Percentiles rank a stretch among this genome's conserved stretches.
phyloP scores from a whole-genome alignment of 2,329 filamentous ascomycete species.

The Diaporthe vaccinii region DNA sequence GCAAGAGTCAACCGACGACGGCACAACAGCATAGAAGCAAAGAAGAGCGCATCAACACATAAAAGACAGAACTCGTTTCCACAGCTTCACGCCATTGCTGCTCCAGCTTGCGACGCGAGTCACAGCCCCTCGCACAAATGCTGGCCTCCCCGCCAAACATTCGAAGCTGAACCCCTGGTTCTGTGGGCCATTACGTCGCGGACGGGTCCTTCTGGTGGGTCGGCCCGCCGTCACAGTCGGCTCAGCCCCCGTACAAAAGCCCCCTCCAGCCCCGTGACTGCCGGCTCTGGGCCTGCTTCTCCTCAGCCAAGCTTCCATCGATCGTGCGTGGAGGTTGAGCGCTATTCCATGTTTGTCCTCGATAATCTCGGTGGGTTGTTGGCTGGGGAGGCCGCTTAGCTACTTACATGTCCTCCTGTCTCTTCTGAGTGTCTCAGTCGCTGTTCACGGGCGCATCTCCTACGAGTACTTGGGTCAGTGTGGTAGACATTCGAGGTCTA shows the following conservation, averaged over 20 bases:
- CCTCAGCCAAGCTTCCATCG: not conserved
- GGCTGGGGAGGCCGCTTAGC: not conserved
- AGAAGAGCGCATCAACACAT: not conserved
- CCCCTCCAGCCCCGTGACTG: slow-evolving; percentile 18
- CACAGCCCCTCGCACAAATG: slow-evolving; percentile 24
- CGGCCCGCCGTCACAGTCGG: slow-evolving; percentile 22
- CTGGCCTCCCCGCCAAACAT: slow-evolving; percentile 25
- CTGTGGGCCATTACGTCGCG: slow-evolving; percentile 24
- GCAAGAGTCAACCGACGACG: not conserved
- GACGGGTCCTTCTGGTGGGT: slow-evolving; percentile 26
- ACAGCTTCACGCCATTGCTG: not conserved
- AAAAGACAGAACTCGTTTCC: slow-evolving; percentile 5
- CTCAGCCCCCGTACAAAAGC: slow-evolving; percentile 19
- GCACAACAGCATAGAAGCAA: not conserved
- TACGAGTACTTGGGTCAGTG: not conserved
- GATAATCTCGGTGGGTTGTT: not conserved
- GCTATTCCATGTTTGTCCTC: not conserved
- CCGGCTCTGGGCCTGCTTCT: not conserved
- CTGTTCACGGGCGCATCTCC: not conserved
- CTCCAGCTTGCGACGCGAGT: slow-evolving; percentile 22
- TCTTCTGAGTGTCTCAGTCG: not conserved
- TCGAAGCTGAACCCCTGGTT: slow-evolving; percentile 28
- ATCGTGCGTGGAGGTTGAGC: not conserved
- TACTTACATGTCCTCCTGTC: no score
- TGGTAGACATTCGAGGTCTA: not conserved